Percentiles rank a stretch among this genome's conserved stretches.
Evolutionary conservation across 2,329 filamentous ascomycete genomes (phyloP).

Genomic region (Ramularia collo-cygni): DNA sequence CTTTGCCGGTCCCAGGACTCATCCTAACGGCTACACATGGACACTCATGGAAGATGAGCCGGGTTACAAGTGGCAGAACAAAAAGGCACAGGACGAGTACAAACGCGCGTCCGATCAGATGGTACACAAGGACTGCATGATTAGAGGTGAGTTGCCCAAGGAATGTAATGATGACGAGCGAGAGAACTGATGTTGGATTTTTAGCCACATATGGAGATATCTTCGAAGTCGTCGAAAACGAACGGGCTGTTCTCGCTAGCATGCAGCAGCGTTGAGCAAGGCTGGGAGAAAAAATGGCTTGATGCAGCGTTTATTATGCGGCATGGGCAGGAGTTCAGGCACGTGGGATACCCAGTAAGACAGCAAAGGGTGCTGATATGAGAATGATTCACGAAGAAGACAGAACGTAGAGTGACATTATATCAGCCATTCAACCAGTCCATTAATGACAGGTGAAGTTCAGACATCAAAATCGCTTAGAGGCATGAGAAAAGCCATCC

Average conservation of each 20-base stretch:
- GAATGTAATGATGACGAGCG: constrained; percentile 8
- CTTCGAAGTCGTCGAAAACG: constrained; percentile 29
- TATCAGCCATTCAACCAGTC: no score
- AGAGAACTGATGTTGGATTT: constrained; percentile 4
- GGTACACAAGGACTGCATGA: constrained; percentile 41
- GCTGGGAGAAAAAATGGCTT: background rate
- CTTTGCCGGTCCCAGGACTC: constrained; percentile 9
- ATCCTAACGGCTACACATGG: constrained; percentile 30
- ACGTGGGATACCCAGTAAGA: background rate
- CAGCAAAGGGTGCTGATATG: background rate
- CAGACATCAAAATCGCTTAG: no score
- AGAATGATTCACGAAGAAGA: background rate
- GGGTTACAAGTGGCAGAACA: constrained; percentile 48
- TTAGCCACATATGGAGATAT: constrained; percentile 31
- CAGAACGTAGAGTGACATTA: no score
- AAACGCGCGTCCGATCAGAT: constrained; percentile 44
- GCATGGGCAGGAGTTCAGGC: constrained; percentile 2
- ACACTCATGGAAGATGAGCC: constrained; percentile 36
- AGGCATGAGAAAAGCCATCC: no score
- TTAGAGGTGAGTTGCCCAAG: no score
- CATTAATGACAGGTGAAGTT: no score
- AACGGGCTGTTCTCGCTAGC: constrained; percentile 22
- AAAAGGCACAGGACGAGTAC: constrained; percentile 52
- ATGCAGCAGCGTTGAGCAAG: constrained; percentile 8
- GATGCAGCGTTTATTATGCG: background rate